A percentile compares a stretch with the other conserved stretches of the same genome.
Evolutionary conservation across 306 rosid genomes (phyloP).

Genomic region (Acacia acuminata): DNA sequence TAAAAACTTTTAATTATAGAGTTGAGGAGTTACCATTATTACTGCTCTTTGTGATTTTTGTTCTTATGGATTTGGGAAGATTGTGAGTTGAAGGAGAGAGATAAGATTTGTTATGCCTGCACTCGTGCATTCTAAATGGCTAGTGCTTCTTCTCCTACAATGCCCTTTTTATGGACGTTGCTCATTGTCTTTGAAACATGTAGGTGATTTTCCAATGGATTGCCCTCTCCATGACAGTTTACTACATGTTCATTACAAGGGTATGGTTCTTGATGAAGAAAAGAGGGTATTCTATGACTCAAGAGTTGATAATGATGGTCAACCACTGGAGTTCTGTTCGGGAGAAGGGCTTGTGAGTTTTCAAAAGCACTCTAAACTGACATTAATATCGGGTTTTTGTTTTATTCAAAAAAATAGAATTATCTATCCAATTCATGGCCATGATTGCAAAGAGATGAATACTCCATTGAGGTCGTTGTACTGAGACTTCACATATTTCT

Average conservation of each 20-base stretch:
- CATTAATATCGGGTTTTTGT: neutral
- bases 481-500: slow-evolving; percentile 18
- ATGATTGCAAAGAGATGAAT: slow-evolving; percentile 26
- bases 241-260: slow-evolving; percentile 88
- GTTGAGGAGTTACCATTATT: slow-evolving; percentile 15
- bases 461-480: neutral
- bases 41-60: neutral
- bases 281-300: slow-evolving; percentile 78
- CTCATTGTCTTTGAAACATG: slow-evolving; percentile 34
- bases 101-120: neutral
- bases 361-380: slow-evolving; percentile 21
- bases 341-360: slow-evolving; percentile 98
- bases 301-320: slow-evolving; percentile 78
- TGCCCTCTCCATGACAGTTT: slow-evolving; percentile 99
- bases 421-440: slow-evolving; percentile 4
- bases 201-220: slow-evolving; percentile 99
- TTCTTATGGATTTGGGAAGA: slow-evolving; percentile 2
- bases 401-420: neutral
- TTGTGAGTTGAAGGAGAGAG: neutral
- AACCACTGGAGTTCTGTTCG: slow-evolving; percentile 89
- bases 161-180: slow-evolving; percentile 24
- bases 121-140: slow-evolving; percentile 8
- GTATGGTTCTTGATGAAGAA: slow-evolving; percentile 68
- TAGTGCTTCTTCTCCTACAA: slow-evolving; percentile 17
- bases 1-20: slow-evolving; percentile 2